phyloP scores from a whole-genome alignment of 495 filamentous ascomycete genomes.

The Letharia columbiana region DNA sequence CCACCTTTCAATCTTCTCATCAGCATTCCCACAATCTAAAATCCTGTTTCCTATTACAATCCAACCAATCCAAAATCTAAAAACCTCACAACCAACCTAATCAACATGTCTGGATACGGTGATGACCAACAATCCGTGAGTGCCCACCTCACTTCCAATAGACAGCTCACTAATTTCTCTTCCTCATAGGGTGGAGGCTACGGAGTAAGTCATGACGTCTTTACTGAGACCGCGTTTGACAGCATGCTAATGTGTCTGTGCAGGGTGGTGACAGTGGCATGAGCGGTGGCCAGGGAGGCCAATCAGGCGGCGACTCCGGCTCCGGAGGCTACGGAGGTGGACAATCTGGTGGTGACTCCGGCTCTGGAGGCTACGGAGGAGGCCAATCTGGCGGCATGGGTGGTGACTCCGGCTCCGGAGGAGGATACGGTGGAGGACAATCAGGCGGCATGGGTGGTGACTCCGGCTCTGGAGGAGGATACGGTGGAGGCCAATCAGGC shows the following conservation, averaged over 20 bases:
- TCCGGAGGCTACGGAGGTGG: slow-evolving; percentile 12
- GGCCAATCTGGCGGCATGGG: slow-evolving; percentile 22
- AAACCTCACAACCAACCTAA: slow-evolving; percentile 4
- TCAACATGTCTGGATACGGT: slow-evolving; percentile 26
- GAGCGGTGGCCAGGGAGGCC: slow-evolving; percentile 24
- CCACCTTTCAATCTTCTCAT: background rate
- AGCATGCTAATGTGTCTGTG: background rate
- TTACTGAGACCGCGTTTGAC: background rate
- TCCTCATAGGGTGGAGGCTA: slow-evolving; percentile 11
- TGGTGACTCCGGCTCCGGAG: slow-evolving; percentile 21
- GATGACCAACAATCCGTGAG: slow-evolving; percentile 22
- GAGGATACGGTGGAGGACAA: slow-evolving; percentile 9
- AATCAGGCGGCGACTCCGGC: slow-evolving; percentile 11
- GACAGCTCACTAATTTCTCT: background rate
- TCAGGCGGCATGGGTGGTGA: slow-evolving; percentile 14
- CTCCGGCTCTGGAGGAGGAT: slow-evolving; percentile 16
- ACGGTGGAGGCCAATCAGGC: slow-evolving; percentile 22
- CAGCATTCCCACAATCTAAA: background rate
- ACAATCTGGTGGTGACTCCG: slow-evolving; percentile 19
- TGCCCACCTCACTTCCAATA: background rate
- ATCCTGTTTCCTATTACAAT: background rate
- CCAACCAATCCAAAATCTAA: background rate
- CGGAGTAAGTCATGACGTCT: slow-evolving; percentile 15
- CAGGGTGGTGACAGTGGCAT: slow-evolving; percentile 8
- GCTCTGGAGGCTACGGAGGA: slow-evolving; percentile 17